Evolutionary conservation across 2,329 filamentous ascomycete species (phyloP).

Genomic region (Neopestalotiopsis clavispora): DNA sequence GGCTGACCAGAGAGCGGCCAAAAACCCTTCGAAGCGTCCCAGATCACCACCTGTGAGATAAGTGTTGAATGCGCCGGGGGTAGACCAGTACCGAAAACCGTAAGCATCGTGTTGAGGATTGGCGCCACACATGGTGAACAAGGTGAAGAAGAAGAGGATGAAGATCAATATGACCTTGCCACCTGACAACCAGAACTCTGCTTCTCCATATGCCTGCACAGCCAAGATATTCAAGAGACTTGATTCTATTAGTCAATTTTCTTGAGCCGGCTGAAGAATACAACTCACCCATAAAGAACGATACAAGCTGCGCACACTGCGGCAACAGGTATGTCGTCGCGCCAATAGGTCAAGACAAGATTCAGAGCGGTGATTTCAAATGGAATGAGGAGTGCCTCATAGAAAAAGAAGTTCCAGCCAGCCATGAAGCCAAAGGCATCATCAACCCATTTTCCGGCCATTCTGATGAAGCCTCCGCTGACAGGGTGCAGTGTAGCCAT

Average conservation of each 20-base stretch:
- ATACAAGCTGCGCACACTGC: constrained; percentile 45
- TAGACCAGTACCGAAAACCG: constrained; percentile 44
- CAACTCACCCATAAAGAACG: constrained; percentile 37
- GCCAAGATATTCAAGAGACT: constrained; percentile 45
- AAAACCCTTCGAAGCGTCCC: constrained; percentile 65
- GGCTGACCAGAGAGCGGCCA: constrained; percentile 59
- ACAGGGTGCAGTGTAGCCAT: constrained; percentile 66
- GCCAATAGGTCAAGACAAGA: constrained; percentile 48
- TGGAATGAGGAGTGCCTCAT: constrained; percentile 39
- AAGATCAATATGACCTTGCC: constrained; percentile 42
- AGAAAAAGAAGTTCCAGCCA: constrained; percentile 44
- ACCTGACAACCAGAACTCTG: constrained; percentile 51
- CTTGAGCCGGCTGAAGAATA: neutral
- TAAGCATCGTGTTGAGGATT: constrained; percentile 44
- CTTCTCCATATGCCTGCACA: constrained; percentile 47
- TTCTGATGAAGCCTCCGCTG: constrained; percentile 63
- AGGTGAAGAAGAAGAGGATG: constrained; percentile 41
- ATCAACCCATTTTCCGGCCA: constrained; percentile 67
- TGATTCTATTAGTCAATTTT: neutral
- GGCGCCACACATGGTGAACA: constrained; percentile 48
- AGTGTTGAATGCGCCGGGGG: constrained; percentile 59
- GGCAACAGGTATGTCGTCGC: constrained; percentile 44
- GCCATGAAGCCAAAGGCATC: constrained; percentile 62
- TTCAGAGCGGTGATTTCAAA: constrained; percentile 41
- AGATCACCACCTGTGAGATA: constrained; percentile 52